Conservation (phyloP, 371 early-diverging fungal genomes). For the Mortierella sp. region DNA sequence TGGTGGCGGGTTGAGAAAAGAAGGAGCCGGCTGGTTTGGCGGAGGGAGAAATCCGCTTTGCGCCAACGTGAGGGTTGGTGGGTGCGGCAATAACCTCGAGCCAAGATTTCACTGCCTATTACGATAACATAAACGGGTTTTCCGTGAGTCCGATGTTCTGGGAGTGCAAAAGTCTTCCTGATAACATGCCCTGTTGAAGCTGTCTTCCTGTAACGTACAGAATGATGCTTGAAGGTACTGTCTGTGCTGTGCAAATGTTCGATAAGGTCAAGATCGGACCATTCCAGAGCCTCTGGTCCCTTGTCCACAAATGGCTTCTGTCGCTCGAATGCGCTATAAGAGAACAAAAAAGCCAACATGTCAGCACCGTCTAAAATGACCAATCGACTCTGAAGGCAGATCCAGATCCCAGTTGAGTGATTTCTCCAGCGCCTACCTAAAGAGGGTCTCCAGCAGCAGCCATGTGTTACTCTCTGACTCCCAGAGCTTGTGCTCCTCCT, state of each 20-base stretch:
- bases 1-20: conserved; percentile 14
- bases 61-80: conserved; percentile 13
- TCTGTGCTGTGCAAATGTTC: conserved; percentile 41
- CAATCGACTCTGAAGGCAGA: background rate
- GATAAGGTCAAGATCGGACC: conserved; percentile 48
- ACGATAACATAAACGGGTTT: background rate
- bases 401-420: background rate
- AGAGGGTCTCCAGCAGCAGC: conserved; percentile 42
- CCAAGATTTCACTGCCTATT: conserved; percentile 53
- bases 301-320: conserved; percentile 23
- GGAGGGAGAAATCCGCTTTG: conserved; percentile 18
- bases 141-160: background rate
- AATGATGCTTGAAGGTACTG: conserved; percentile 34
- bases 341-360: background rate
- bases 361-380: background rate
- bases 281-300: conserved; percentile 34
- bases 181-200: background rate
- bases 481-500: conserved; percentile 47
- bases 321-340: conserved; percentile 29
- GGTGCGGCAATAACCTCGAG: conserved; percentile 45
- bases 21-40: background rate
- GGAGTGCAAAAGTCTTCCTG: background rate
- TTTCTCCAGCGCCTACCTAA: conserved; percentile 13
- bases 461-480: conserved; percentile 49
- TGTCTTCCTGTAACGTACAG: conserved; percentile 14